These are phyloP conservation scores for Prinsepia uniflora DNA, from an alignment of 306 rosid species.

Conservation along the genomic window DNA sequence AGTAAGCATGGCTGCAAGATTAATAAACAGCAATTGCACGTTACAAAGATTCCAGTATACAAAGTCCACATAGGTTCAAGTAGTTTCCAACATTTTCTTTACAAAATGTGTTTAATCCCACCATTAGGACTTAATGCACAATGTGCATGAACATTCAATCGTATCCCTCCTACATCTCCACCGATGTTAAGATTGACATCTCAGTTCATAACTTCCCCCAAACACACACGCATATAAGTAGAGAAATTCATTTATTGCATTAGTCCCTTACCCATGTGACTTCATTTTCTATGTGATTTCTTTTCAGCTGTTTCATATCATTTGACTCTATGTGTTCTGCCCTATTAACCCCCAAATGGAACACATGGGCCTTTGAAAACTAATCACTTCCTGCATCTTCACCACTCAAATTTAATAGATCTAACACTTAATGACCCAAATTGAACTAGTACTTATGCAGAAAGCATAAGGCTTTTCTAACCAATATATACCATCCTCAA, in stretches of 20 bases:
- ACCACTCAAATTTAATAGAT: not conserved
- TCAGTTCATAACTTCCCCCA: not conserved
- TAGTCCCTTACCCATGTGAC: not conserved
- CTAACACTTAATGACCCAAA: not conserved
- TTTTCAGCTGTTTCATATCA: not conserved
- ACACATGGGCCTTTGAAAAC: not conserved
- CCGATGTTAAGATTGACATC: not conserved
- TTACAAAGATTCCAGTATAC: constrained; percentile 5
- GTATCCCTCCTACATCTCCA: not conserved
- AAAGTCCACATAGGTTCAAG: not conserved
- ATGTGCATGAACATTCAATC: not conserved
- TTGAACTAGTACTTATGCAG: not conserved
- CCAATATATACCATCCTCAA: not conserved
- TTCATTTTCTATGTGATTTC: not conserved
- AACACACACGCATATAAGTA: not conserved
- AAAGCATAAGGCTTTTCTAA: not conserved
- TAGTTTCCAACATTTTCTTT: not conserved
- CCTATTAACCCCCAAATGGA: not conserved
- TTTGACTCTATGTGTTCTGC: too few species aligned
- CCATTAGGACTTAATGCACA: not conserved
- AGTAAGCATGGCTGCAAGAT: constrained; percentile 78
- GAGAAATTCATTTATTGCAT: not conserved
- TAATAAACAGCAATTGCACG: constrained; percentile 14
- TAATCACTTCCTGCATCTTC: constrained; percentile 3
- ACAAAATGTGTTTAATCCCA: not conserved